Conservation (phyloP, 768 basidiomycete species). For the Mrakia frigida region DNA sequence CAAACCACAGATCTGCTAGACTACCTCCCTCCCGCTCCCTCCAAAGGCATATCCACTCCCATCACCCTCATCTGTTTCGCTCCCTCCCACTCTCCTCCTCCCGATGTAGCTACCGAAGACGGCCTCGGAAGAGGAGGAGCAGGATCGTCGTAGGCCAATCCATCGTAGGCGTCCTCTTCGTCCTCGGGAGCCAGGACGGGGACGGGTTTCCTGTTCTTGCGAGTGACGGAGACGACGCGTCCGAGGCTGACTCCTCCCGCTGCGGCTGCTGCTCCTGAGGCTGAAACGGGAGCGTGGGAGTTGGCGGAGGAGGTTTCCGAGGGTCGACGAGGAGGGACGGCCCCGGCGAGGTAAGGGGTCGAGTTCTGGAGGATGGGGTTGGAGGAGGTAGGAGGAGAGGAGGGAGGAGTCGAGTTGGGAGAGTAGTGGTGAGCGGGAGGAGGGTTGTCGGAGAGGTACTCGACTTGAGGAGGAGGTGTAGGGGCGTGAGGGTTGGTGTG, state of each 20-base stretch:
- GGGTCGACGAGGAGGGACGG: neutral
- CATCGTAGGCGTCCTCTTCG: constrained; percentile 7
- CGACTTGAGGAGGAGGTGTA: neutral
- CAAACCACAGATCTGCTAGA: no score
- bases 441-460: neutral
- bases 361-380: neutral
- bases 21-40: neutral
- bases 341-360: neutral
- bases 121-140: neutral
- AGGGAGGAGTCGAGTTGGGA: neutral
- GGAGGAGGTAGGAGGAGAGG: neutral
- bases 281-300: constrained; percentile 6
- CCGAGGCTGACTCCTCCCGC: neutral
- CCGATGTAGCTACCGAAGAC: neutral
- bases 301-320: neutral
- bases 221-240: constrained; percentile 1
- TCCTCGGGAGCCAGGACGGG: constrained; percentile 7
- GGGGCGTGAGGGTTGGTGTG: neutral
- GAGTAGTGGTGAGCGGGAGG: neutral
- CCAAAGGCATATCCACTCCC: constrained; percentile 3
- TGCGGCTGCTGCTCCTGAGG: neutral
- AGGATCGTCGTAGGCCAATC: constrained; percentile 8
- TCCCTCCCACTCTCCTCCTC: constrained; percentile 15
- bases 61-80: constrained; percentile 4
- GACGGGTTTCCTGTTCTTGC: constrained; percentile 8